Conservation (phyloP, 306 rosid species). For the Gastrolobium villosum region DNA sequence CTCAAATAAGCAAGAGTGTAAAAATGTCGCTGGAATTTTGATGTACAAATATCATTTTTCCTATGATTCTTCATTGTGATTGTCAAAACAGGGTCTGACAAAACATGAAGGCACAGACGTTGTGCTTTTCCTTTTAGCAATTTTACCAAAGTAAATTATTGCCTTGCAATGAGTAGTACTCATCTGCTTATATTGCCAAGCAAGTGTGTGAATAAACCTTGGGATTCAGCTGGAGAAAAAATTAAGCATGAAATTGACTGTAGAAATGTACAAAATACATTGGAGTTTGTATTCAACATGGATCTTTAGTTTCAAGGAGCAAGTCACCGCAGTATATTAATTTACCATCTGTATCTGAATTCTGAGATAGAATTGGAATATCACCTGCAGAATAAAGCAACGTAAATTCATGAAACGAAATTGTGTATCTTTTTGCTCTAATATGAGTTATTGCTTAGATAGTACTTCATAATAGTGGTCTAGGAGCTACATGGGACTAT, state of each 20-base stretch:
- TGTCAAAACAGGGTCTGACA: background rate
- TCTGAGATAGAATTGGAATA: background rate
- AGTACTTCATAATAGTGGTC: background rate
- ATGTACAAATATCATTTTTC: background rate
- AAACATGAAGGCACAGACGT: conserved; percentile 8
- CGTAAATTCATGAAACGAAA: background rate
- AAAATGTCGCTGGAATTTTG: background rate
- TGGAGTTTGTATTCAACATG: background rate
- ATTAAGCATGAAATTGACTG: background rate
- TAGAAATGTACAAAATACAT: background rate
- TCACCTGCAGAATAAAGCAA: conserved; percentile 12
- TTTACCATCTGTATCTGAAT: conserved; percentile 5
- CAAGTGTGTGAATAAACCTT: background rate
- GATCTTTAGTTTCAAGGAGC: background rate
- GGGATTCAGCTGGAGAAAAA: background rate
- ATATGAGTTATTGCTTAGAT: background rate
- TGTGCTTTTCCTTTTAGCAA: background rate
- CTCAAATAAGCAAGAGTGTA: background rate
- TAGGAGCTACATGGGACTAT: background rate
- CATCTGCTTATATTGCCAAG: background rate
- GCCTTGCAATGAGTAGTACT: background rate
- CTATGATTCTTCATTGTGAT: background rate
- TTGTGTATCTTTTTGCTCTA: background rate
- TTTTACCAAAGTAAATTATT: conserved; percentile 16
- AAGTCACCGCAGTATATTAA: background rate